Base-by-base conservation (phyloP, 2,329 filamentous ascomycete species). In the Colletotrichum sp. region DNA sequence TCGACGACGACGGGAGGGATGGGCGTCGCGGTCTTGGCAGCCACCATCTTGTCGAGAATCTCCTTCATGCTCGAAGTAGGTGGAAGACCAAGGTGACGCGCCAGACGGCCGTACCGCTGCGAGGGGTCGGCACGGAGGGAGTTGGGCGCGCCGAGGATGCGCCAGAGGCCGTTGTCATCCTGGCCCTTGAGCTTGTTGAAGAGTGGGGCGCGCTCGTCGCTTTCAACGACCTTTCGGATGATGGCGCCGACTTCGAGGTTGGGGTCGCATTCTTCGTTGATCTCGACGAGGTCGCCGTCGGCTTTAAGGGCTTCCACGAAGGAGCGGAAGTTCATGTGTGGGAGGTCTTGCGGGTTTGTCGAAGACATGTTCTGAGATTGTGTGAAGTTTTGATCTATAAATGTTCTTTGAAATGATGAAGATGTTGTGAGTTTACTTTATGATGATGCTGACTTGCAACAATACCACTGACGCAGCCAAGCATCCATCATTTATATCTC, bases 161-260 rank as follows among this genome's bases (percentile, higher is more conserved):
- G 82, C 76, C 82, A 90, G 1, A 90, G 81, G 10, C 88, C 88
- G 52, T 88, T 78, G 36, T 85, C 78, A 6, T 81, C 80, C 21
- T 67, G 65, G 2, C 88, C 88, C 68, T 85, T 88, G 69, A 90
- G 72, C 30, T 90, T 90, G 80, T 89, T 88, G 83, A 90, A 89
- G 1, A 90, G 83, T 0, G 88, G 88, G 2, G 88, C 88, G 66
- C 87, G 88, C 71, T 84, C 85, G 58, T 88, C 78, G 0, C 81
- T 85, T 75, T 90, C 88, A 74, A 83, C 86, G 10, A 86, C 87
- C 16, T 80, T 81, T 6, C 88, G 83, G 6, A 86, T 87, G 68
- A 90, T 89, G 15, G 88, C 89, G 6, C 81, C 86, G 0, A 82
- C 85, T 78, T 90, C 87, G 38, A 89, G 83, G 66, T 89, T 76